Conservation (phyloP, 441 rosid species). For the Erysimum cheiri region DNA sequence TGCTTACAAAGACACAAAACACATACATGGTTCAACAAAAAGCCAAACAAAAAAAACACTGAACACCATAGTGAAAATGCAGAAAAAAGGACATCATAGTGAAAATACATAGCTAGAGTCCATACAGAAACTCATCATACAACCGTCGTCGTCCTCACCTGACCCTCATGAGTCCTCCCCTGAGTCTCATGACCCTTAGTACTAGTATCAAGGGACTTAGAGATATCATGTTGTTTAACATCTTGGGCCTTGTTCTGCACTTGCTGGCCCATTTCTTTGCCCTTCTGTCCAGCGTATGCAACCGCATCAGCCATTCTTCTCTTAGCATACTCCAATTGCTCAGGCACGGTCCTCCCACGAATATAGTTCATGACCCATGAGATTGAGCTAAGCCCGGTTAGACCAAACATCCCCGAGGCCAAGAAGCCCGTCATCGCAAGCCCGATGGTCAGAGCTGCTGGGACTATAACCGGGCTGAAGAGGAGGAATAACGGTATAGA, state of each 20-base stretch:
- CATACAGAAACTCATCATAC: constrained; percentile 14
- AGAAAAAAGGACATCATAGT: too few relatives aligned
- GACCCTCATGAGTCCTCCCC: constrained; percentile 30
- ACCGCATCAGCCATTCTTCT: constrained; percentile 44
- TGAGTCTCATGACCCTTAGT: constrained; percentile 39
- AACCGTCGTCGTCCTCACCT: constrained; percentile 10
- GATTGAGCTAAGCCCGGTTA: constrained; percentile 44
- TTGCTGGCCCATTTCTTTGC: constrained; percentile 41
- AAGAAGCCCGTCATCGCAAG: constrained; percentile 38
- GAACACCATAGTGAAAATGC: too few relatives aligned
- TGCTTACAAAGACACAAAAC: constrained; percentile 31
- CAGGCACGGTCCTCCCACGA: constrained; percentile 38
- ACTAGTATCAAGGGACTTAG: constrained; percentile 30
- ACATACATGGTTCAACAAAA: constrained; percentile 1
- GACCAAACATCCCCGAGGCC: constrained; percentile 43
- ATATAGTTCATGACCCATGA: constrained; percentile 49
- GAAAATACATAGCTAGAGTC: constrained; percentile 13
- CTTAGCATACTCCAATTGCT: constrained; percentile 46
- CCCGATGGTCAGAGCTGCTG: constrained; percentile 46
- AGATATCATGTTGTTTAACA: constrained; percentile 36
- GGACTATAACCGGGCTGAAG: constrained; percentile 47
- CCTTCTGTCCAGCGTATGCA: constrained; percentile 41
- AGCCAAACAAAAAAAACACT: not conserved
- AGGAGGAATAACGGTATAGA: constrained; percentile 43
- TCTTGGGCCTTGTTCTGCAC: constrained; percentile 43